These are phyloP conservation scores for Calonectria crousiana DNA, from an alignment of 2,329 filamentous ascomycete genomes.

Conservation along the genomic window DNA sequence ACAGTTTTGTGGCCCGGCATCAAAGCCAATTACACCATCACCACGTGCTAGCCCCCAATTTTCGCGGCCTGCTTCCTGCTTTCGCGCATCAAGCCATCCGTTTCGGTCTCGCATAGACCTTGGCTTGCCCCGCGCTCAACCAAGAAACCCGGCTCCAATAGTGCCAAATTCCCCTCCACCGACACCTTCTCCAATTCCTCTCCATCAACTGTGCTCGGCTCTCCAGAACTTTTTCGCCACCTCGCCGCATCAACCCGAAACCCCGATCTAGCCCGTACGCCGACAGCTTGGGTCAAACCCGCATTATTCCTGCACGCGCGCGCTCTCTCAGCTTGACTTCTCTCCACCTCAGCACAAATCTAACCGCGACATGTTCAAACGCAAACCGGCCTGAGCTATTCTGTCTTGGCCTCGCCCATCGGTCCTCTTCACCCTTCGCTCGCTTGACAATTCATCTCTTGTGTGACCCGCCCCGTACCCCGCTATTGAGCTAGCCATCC, in stretches of 20 bases:
- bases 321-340: neutral
- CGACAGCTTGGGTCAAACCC: constrained; percentile 8
- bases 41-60: neutral
- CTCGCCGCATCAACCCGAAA: constrained; percentile 35
- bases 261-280: constrained; percentile 36
- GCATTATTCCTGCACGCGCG: neutral
- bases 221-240: constrained; percentile 29
- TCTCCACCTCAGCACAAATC: neutral
- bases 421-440: neutral
- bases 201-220: constrained; percentile 16
- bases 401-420: neutral
- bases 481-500: constrained; percentile 3
- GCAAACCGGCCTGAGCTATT: neutral
- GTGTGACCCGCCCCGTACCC: neutral
- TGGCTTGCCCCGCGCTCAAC: constrained; percentile 23
- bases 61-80: neutral
- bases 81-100: neutral
- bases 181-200: constrained; percentile 10
- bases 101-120: constrained; percentile 6
- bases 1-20: neutral
- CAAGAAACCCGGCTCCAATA: neutral
- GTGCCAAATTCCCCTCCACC: constrained; percentile 2
- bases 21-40: neutral
- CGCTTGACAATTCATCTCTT: neutral
- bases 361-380: neutral